Evolutionary conservation across 495 filamentous ascomycete species (phyloP).

Genomic region (Amphirosellinia nigrospora): DNA sequence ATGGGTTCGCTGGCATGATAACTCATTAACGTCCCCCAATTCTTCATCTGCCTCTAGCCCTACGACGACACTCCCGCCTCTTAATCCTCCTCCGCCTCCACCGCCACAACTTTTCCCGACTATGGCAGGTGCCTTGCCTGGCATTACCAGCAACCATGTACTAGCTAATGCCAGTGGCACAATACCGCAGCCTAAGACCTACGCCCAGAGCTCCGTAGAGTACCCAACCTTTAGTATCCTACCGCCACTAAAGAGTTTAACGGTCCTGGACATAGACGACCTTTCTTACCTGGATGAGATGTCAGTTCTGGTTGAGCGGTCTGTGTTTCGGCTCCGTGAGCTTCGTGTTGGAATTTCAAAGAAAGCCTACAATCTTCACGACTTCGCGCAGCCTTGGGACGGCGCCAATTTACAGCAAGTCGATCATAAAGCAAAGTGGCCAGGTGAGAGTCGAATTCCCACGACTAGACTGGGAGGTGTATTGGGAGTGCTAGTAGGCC

Average conservation of each 20-base stretch:
- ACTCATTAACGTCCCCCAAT: slow-evolving; percentile 47
- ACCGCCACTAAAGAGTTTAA: slow-evolving; percentile 79
- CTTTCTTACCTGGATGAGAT: slow-evolving; percentile 88
- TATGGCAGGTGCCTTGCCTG: not conserved
- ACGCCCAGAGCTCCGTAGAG: slow-evolving; percentile 64
- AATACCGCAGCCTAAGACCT: slow-evolving; percentile 38
- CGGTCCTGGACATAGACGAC: slow-evolving; percentile 89
- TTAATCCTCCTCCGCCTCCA: slow-evolving; percentile 22
- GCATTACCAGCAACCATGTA: slow-evolving; percentile 40
- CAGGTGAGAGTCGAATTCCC: slow-evolving; percentile 55
- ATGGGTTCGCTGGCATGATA: slow-evolving; percentile 93
- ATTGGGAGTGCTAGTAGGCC: slow-evolving; percentile 71
- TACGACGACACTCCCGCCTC: slow-evolving; percentile 29
- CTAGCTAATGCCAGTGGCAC: slow-evolving; percentile 39
- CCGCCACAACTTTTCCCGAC: not conserved
- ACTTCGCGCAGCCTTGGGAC: slow-evolving; percentile 70
- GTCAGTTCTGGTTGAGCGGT: slow-evolving; percentile 78
- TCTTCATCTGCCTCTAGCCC: slow-evolving; percentile 36
- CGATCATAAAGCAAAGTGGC: slow-evolving; percentile 59
- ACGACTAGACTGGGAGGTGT: slow-evolving; percentile 68
- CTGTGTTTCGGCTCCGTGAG: slow-evolving; percentile 70
- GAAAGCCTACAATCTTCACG: slow-evolving; percentile 55
- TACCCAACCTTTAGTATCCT: slow-evolving; percentile 87
- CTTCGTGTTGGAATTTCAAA: slow-evolving; percentile 78
- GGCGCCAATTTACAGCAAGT: slow-evolving; percentile 62